Evolutionary conservation across 2,329 filamentous ascomycete species (phyloP).

Genomic region (Colletotrichum sublineola): DNA sequence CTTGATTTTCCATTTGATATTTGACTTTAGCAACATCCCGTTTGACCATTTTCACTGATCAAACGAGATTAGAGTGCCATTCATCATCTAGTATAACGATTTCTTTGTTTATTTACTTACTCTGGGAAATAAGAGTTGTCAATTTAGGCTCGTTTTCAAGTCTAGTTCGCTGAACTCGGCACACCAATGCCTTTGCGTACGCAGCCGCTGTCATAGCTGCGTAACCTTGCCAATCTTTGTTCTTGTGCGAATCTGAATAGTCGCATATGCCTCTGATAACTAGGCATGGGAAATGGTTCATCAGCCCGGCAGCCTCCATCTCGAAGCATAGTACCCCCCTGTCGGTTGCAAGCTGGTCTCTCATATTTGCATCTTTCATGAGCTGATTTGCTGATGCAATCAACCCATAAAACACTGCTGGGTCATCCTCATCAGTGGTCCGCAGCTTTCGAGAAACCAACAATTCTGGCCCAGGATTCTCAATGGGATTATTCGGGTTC

Average conservation of each 20-base stretch:
- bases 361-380: slow-evolving; percentile 50
- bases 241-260: slow-evolving; percentile 57
- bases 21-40: too few relatives aligned
- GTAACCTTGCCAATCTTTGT: slow-evolving; percentile 53
- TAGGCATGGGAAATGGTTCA: slow-evolving; percentile 42
- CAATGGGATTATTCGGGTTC: background rate
- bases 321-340: slow-evolving; percentile 46
- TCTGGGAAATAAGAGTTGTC: too few relatives aligned
- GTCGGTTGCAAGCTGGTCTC: slow-evolving; percentile 49
- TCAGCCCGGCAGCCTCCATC: slow-evolving; percentile 37
- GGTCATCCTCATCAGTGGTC: background rate
- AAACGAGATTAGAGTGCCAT: too few relatives aligned
- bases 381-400: slow-evolving; percentile 53
- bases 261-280: slow-evolving; percentile 56
- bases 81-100: too few relatives aligned
- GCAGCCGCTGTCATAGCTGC: slow-evolving; percentile 52
- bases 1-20: too few relatives aligned
- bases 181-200: slow-evolving; percentile 38
- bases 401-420: slow-evolving; percentile 43
- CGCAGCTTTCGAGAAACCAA: background rate
- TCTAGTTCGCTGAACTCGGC: background rate
- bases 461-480: background rate
- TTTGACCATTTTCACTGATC: too few relatives aligned
- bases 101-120: too few relatives aligned
- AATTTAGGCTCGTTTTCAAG: background rate